Base-by-base conservation (phyloP, 2,329 filamentous ascomycete species). In the Fusarium continuum region DNA sequence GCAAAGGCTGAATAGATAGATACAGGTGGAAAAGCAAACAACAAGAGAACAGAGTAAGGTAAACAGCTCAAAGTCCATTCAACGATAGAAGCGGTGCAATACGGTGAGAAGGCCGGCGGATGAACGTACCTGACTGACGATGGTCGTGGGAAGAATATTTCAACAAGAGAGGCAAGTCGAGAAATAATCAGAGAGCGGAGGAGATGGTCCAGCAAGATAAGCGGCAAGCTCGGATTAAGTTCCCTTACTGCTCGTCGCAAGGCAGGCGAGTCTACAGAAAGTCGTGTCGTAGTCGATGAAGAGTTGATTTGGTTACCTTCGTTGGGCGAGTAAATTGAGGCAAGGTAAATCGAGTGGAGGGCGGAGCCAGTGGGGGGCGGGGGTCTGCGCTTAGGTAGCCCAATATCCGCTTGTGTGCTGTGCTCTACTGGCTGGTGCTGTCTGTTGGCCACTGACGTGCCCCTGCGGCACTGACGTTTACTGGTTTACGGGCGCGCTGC, bases 261-360 rank as follows among this genome's bases (percentile, higher is more conserved):
- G 32, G 26, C 35, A 50, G 47, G 36, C 40, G 31, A 48, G 45
- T 55, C 36, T 57, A 55, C 29, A 58, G 34, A 48, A 47, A 54
- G 61, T 61, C 61, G 61, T 65, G 61, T 61, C 51, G 61, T 62
- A 63, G 61, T 58, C 47, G 61, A 65, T 64, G 55, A 62, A 63
- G 55, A 39, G 56, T 62, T 65, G 53, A 34, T 34, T 47, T 28
- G 54, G 32, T 57, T 58, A 35, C 47, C 26, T 38, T 40, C 36
- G 52, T 63, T 59, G 43, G 61, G 53, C 41, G 36, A 47, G 44
- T 49, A 49, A 48, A 44, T 25, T 40, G 54, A 45, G 26, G 20
- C 26, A 29, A 40, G 25, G 39, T 28, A 35, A 23, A 55, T 20
- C 38, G 41, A 50, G 39, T 57, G 53, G 55, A 48, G 48, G 35